Evolutionary conservation across 2,329 filamentous ascomycete species (phyloP), one percentile per base, ranked within the genome.

Genomic region (Aspergillus candidus): DNA sequence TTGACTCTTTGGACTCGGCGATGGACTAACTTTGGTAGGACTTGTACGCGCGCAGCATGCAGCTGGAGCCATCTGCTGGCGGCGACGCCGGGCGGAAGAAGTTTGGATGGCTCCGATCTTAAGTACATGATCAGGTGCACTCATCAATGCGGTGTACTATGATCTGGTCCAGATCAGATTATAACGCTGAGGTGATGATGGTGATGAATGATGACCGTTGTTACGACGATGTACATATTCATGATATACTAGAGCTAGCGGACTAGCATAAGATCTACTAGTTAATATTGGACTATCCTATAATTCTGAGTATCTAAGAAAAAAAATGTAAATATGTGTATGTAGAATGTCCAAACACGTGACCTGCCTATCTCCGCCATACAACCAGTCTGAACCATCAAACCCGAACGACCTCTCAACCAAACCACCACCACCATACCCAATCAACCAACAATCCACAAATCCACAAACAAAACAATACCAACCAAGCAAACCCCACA

Each of bases 41-140:
- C 46, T 68, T 82, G 31, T 81, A 79, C 60, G 73, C 76, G 36
- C 76, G 78, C 50, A 82, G 78, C 56, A 68, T 75, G 44, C 71
- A 76, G 43, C 65, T 80, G 41, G 74, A 76, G 57, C 73, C 73
- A 22, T 69, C 74, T 30, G 58, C 56, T 31, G 61, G 61, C 44
- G 59, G 62, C 22, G 63, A 66, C 46, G 53, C 56, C n/a, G 56
- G 53, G 37, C 62, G 64, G 33, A 72, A 62, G 53, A 71, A 68
- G 54, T 72, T 72, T 50, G 66, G 63, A 48, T 71, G 67, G 67
- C 54, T 69, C 50, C 63, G 68, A 42, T 56, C 59, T 33, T 67
- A 57, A 4, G 3, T 10, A 8, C 22, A 57, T 18, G 18, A 18
- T 18, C 18, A 18, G 18, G 18, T 18, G 4, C 18, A 18, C 18